phyloP scores from a whole-genome alignment of 2,329 filamentous ascomycete genomes.

The Trichophyton simii region DNA sequence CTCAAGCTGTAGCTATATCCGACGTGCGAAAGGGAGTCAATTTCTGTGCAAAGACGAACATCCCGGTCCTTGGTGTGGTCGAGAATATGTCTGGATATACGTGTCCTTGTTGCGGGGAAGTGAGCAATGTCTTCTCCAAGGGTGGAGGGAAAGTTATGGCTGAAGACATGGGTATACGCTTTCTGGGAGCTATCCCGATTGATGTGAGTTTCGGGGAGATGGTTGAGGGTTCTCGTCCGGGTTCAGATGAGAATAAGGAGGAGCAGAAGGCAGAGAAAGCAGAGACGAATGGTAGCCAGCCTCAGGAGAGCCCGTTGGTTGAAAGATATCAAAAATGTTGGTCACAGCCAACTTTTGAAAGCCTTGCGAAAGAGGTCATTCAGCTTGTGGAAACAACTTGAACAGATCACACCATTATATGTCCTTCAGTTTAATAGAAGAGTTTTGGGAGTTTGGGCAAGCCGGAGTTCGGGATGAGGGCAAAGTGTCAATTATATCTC shows the following conservation, averaged over 20 bases:
- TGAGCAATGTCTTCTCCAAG: conserved; percentile 84
- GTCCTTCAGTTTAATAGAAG: background rate
- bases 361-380: conserved; percentile 27
- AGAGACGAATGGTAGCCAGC: conserved; percentile 6
- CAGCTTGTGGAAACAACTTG: conserved; percentile 15
- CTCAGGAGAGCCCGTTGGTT: conserved; percentile 22
- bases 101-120: conserved; percentile 57
- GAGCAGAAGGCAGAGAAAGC: conserved; percentile 8
- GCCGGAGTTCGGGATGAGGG: background rate
- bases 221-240: conserved; percentile 49
- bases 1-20: conserved; percentile 82
- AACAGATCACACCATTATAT: background rate
- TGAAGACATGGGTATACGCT: conserved; percentile 67
- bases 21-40: conserved; percentile 94
- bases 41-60: conserved; percentile 74
- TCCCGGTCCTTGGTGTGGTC: conserved; percentile 72
- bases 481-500: background rate
- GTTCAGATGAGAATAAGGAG: conserved; percentile 11
- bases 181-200: conserved; percentile 78
- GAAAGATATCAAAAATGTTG: conserved; percentile 34
- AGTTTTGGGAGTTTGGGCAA: background rate
- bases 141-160: conserved; percentile 88
- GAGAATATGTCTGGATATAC: conserved; percentile 70
- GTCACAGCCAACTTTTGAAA: conserved; percentile 32
- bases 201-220: conserved; percentile 83